phyloP scores from a whole-genome alignment of 2,329 filamentous ascomycete genomes.

The Clarireedia sp. region DNA sequence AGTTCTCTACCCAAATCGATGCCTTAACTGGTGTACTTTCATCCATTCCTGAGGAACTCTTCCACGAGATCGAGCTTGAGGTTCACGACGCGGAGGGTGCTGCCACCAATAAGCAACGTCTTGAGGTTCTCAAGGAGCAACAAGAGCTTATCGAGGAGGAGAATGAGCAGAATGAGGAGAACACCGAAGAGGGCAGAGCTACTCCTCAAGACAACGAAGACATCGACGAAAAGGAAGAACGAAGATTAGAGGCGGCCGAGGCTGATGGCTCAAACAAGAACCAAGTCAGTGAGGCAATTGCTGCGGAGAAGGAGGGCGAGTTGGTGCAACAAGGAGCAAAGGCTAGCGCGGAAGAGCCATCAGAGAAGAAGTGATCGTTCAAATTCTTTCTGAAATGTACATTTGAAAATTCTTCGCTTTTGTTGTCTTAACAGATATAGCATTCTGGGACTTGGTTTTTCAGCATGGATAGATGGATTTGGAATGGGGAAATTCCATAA shows the following conservation, averaged over 20 bases:
- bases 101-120: conserved; percentile 96
- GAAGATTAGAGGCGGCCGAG: conserved; percentile 44
- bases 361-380: conserved; percentile 8
- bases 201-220: conserved; percentile 80
- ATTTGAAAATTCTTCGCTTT: conserved; percentile 19
- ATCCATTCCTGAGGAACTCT: conserved; percentile 93
- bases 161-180: conserved; percentile 81
- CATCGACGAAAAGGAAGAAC: conserved; percentile 90
- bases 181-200: conserved; percentile 64
- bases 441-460: conserved; percentile 17
- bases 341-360: conserved; percentile 15
- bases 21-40: conserved; percentile 87
- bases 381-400: conserved; percentile 8
- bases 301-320: conserved; percentile 45
- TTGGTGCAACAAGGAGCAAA: conserved; percentile 35
- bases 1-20: conserved; percentile 84
- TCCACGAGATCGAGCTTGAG: conserved; percentile 98
- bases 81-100: conserved; percentile 94
- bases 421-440: conserved; percentile 18
- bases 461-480: conserved; percentile 18
- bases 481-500: conserved; percentile 7
- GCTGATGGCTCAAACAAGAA: conserved; percentile 37
- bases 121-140: conserved; percentile 97
- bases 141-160: conserved; percentile 97
- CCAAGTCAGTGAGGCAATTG: conserved; percentile 46